Evolutionary conservation across 2,329 filamentous ascomycete genomes (phyloP).

Genomic region (Colletotrichum sp.): DNA sequence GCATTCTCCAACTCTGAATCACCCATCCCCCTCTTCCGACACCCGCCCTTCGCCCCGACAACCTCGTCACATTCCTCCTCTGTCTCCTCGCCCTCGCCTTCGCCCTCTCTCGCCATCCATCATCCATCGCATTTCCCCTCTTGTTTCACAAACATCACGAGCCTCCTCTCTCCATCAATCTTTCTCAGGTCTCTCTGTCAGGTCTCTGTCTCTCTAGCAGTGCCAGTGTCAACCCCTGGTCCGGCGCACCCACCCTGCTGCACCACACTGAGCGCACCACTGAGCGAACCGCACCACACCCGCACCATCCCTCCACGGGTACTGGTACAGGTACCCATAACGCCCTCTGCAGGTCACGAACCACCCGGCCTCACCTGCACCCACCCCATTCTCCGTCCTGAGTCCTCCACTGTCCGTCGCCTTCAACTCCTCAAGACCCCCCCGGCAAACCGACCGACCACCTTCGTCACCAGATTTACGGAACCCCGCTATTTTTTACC

Average conservation of each 20-base stretch:
- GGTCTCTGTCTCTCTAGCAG: not conserved
- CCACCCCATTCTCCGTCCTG: not conserved
- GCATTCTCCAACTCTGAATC: not conserved
- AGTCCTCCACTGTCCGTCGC: not conserved
- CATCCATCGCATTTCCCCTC: not conserved
- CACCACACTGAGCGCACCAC: not conserved
- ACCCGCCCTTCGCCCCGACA: not conserved
- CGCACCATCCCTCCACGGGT: not conserved
- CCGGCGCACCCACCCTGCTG: not conserved
- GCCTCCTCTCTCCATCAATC: not conserved
- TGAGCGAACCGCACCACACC: slow-evolving; percentile 3
- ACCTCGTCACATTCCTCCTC: not conserved
- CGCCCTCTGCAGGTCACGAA: slow-evolving; percentile 17
- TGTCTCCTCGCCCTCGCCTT: not conserved
- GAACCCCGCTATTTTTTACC: slow-evolving; percentile 17
- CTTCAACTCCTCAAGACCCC: not conserved
- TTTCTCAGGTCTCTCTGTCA: not conserved
- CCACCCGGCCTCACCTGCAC: not conserved
- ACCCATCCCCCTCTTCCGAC: not conserved
- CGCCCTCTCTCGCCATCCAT: not conserved
- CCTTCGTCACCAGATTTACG: slow-evolving; percentile 18
- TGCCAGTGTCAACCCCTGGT: not conserved
- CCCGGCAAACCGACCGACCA: not conserved
- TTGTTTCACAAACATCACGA: slow-evolving; percentile 20
- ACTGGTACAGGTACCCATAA: not conserved